phyloP scores from a whole-genome alignment of 2,329 filamentous ascomycete genomes.

The Penicillium crustosum region DNA sequence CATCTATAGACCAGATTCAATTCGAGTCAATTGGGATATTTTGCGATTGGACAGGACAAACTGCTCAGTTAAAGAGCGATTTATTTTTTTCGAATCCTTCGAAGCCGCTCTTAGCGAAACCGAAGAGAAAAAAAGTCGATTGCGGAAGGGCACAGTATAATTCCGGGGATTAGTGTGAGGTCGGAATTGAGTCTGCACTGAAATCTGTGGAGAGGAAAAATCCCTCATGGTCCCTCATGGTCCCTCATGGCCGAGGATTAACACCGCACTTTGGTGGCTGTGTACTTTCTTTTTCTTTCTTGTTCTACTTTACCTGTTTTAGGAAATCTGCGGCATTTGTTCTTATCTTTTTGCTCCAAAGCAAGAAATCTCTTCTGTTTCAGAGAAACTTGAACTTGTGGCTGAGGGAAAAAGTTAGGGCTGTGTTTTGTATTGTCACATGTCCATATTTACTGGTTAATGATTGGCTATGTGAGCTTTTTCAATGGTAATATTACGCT shows the following conservation, averaged over 20 bases:
- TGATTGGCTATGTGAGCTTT: slow-evolving; percentile 13
- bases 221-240: slow-evolving; percentile 18
- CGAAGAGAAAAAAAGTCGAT: not conserved
- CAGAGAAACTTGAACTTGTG: not conserved
- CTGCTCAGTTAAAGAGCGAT: slow-evolving; percentile 11
- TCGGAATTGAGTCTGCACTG: slow-evolving; percentile 1
- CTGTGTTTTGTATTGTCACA: slow-evolving; percentile 16
- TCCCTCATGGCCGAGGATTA: not conserved
- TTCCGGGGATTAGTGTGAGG: slow-evolving; percentile 5
- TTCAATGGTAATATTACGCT: slow-evolving; percentile 11
- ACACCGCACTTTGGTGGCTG: slow-evolving; percentile 11
- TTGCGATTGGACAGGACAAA: slow-evolving; percentile 23
- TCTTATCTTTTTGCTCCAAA: not conserved
- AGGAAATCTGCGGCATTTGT: slow-evolving; percentile 18
- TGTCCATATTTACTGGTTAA: not conserved
- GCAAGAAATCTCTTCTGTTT: not conserved
- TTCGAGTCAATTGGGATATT: not conserved
- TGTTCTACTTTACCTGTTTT: not conserved
- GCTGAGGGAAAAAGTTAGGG: slow-evolving; percentile 12
- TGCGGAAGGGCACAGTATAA: slow-evolving; percentile 6
- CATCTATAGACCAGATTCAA: not conserved
- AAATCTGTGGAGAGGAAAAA: slow-evolving; percentile 23
- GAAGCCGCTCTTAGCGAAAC: not conserved
- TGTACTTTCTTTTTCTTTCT: not conserved
- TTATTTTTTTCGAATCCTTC: not conserved